Evolutionary conservation across 2,329 filamentous ascomycete genomes (phyloP).

Genomic region (Colletotrichum spaethianum): DNA sequence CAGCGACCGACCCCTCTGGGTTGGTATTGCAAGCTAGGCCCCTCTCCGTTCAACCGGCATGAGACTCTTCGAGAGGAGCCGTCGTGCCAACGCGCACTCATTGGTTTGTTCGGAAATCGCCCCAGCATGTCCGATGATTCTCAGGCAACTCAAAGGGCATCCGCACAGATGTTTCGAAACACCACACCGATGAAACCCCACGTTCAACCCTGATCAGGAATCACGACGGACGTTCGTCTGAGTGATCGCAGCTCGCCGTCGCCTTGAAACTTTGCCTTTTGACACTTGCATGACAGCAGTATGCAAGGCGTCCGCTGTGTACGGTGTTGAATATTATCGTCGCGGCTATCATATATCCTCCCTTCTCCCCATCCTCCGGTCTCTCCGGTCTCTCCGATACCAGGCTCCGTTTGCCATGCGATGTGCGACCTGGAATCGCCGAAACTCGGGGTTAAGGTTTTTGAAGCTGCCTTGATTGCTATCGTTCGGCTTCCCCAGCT

Average conservation of each 20-base stretch:
- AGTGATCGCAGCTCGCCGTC: neutral
- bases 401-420: neutral
- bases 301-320: neutral
- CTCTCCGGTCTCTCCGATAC: too few species aligned
- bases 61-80: neutral
- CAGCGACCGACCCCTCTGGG: too few species aligned
- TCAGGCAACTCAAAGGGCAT: neutral
- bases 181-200: too few species aligned
- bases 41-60: neutral
- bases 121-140: neutral
- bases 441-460: neutral
- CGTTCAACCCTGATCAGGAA: neutral
- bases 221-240: neutral
- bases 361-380: neutral
- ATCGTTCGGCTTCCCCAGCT: too few species aligned
- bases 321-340: neutral
- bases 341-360: neutral
- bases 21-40: too few species aligned
- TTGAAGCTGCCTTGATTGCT: neutral
- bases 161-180: neutral
- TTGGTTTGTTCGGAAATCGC: neutral
- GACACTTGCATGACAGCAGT: neutral
- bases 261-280: neutral
- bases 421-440: neutral
- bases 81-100: neutral